Percentiles rank a stretch among this genome's conserved stretches.
These are phyloP conservation scores for Pythium aristosporum DNA, from an alignment of 352 stramenopile genomes.

Conservation along the genomic window DNA sequence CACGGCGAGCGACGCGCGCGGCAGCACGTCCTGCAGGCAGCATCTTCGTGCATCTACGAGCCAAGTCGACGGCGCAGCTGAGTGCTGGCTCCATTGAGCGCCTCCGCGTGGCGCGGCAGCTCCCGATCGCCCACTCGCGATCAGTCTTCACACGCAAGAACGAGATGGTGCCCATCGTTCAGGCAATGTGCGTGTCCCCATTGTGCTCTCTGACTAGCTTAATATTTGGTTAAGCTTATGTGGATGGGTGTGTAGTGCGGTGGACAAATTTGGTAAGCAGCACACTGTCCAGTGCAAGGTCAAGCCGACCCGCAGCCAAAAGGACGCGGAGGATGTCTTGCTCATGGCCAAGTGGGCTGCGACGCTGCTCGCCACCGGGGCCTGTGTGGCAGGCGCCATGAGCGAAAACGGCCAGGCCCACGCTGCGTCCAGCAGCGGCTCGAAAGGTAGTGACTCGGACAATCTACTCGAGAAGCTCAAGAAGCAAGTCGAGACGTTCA, in stretches of 20 bases:
- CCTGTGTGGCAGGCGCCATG: slow-evolving; percentile 25
- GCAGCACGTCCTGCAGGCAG: slow-evolving; percentile 26
- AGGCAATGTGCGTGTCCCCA: slow-evolving; percentile 20
- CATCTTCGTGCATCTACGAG: slow-evolving; percentile 1
- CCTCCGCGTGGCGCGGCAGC: slow-evolving; percentile 63
- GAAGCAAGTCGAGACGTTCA: slow-evolving; percentile 54
- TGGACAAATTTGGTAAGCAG: slow-evolving; percentile 36
- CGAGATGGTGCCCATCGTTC: slow-evolving; percentile 24
- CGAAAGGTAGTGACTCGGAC: slow-evolving; percentile 30
- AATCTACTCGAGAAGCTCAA: slow-evolving; percentile 59
- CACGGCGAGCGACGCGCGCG: slow-evolving; percentile 11
- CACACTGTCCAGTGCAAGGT: slow-evolving; percentile 25
- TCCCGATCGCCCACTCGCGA: neutral
- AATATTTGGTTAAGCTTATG: neutral
- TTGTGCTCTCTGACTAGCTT: too few species aligned
- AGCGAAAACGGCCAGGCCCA: slow-evolving; percentile 27
- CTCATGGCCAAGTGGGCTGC: slow-evolving; percentile 35
- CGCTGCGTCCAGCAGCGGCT: slow-evolving; percentile 15
- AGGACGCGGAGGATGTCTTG: slow-evolving; percentile 13
- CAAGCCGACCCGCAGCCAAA: neutral
- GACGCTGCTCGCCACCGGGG: slow-evolving; percentile 29
- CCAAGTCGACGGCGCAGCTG: slow-evolving; percentile 11
- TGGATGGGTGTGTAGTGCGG: slow-evolving; percentile 4
- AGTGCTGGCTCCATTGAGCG: slow-evolving; percentile 41
- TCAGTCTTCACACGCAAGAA: slow-evolving; percentile 17